Percentiles rank a stretch among this genome's conserved stretches.
phyloP scores from a whole-genome alignment of 2,329 filamentous ascomycete species.

The Pestalotiopsis fici region DNA sequence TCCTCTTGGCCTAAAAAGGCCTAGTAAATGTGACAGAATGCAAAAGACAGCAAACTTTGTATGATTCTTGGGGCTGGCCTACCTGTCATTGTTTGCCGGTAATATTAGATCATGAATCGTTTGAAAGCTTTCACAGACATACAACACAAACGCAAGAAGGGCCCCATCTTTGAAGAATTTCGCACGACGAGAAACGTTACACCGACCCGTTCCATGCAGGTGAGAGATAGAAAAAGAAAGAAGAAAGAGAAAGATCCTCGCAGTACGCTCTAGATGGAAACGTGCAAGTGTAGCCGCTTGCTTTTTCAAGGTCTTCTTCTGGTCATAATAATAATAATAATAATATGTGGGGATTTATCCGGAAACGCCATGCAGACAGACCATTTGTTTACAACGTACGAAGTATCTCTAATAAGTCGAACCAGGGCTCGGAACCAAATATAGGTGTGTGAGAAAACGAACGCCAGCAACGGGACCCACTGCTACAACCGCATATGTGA shows the following conservation, averaged over 20 bases:
- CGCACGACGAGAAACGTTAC: not conserved
- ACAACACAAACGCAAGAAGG: constrained; percentile 4
- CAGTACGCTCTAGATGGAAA: not conserved
- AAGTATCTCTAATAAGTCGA: too few species aligned
- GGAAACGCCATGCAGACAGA: too few species aligned
- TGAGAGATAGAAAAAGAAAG: not conserved
- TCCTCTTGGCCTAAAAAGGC: not conserved
- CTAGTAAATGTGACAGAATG: not conserved
- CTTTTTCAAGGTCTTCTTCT: not conserved
- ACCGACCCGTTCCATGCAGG: not conserved
- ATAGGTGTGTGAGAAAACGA: not conserved
- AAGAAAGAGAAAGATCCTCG: not conserved
- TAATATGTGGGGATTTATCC: too few species aligned
- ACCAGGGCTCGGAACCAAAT: not conserved
- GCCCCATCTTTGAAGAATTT: not conserved
- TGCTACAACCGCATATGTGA: not conserved
- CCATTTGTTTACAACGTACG: too few species aligned
- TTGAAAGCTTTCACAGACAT: not conserved
- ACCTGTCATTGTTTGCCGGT: not conserved
- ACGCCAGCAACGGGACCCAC: not conserved
- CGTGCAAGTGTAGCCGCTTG: constrained; percentile 1
- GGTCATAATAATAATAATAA: not conserved
- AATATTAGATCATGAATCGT: not conserved
- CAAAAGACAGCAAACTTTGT: constrained; percentile 1
- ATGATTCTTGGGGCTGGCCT: not conserved